Conservation (phyloP, 2,329 filamentous ascomycete genomes). For the Plectosphaerella plurivora region DNA sequence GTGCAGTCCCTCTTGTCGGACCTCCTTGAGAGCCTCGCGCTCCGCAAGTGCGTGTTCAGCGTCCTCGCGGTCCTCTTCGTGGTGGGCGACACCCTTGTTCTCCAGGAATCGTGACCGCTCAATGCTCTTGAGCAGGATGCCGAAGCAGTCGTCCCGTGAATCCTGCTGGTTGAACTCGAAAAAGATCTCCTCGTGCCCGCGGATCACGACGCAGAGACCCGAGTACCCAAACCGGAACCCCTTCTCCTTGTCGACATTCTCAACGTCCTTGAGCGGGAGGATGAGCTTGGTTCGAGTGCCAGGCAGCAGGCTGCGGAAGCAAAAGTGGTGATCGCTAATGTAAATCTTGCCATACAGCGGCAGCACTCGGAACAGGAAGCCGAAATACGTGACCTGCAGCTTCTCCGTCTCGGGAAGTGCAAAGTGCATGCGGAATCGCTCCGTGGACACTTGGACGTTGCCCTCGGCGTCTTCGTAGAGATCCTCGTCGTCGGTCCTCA, state of each 20-base stretch:
- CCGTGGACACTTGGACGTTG: constrained; percentile 62
- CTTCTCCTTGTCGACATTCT: constrained; percentile 92
- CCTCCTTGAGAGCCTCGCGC: constrained; percentile 73
- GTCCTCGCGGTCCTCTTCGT: constrained; percentile 60
- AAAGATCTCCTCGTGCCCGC: constrained; percentile 91
- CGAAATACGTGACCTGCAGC: constrained; percentile 85
- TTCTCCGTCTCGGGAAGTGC: constrained; percentile 79
- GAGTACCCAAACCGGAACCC: constrained; percentile 90
- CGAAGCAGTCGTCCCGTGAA: constrained; percentile 80
- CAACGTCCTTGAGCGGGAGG: constrained; percentile 82
- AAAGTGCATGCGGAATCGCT: constrained; percentile 87
- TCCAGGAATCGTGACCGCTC: constrained; percentile 68
- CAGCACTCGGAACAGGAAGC: constrained; percentile 82
- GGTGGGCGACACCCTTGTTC: constrained; percentile 63
- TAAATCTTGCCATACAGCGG: constrained; percentile 97
- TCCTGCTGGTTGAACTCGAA: constrained; percentile 84
- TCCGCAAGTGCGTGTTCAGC: constrained; percentile 76
- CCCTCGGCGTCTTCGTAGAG: constrained; percentile 56
- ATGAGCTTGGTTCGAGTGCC: constrained; percentile 91
- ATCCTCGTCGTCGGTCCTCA: constrained; percentile 49
- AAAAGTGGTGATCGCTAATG: constrained; percentile 81
- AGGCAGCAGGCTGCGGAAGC: constrained; percentile 86
- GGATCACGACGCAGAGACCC: constrained; percentile 86
- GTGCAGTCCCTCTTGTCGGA: constrained; percentile 51
- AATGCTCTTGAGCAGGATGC: constrained; percentile 73